These are phyloP conservation scores for Globisporangium sylvaticum DNA, from an alignment of 352 stramenopile genomes.

Conservation along the genomic window DNA sequence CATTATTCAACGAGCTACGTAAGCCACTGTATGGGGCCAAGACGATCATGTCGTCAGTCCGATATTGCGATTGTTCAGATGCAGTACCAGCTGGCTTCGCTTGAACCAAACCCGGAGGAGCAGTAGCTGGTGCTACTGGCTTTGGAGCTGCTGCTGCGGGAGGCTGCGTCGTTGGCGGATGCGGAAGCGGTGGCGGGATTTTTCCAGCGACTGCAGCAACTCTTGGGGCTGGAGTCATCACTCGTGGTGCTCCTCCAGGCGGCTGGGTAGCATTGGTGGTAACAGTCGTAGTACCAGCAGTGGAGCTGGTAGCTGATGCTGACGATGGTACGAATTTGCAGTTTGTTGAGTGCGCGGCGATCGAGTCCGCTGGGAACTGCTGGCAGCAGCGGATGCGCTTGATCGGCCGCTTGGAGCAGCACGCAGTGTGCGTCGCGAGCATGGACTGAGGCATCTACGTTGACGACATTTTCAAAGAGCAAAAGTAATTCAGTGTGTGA, in stretches of 20 bases:
- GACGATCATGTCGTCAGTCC: too few relatives aligned
- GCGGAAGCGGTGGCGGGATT: slow-evolving; percentile 46
- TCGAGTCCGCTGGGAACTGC: slow-evolving; percentile 66
- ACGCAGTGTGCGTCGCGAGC: slow-evolving; percentile 41
- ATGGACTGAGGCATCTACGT: slow-evolving; percentile 48
- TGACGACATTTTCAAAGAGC: neutral
- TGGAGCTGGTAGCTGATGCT: neutral
- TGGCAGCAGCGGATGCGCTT: slow-evolving; percentile 83
- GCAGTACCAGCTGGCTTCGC: neutral
- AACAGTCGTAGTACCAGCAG: neutral
- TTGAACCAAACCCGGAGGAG: neutral
- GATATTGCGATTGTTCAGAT: neutral
- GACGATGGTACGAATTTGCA: slow-evolving; percentile 50
- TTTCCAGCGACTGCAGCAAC: neutral
- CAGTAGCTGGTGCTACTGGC: neutral
- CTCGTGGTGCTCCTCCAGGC: neutral
- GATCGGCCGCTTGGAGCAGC: slow-evolving; percentile 72
- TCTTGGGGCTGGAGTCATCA: neutral
- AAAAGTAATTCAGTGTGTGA: neutral
- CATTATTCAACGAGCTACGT: too few relatives aligned
- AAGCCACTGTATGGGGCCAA: too few relatives aligned
- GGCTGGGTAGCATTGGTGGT: neutral
- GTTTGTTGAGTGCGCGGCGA: slow-evolving; percentile 65
- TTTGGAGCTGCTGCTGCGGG: neutral
- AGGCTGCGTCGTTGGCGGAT: slow-evolving; percentile 27